phyloP scores from a whole-genome alignment of 352 stramenopile genomes.

The Phytopythium boreale region DNA sequence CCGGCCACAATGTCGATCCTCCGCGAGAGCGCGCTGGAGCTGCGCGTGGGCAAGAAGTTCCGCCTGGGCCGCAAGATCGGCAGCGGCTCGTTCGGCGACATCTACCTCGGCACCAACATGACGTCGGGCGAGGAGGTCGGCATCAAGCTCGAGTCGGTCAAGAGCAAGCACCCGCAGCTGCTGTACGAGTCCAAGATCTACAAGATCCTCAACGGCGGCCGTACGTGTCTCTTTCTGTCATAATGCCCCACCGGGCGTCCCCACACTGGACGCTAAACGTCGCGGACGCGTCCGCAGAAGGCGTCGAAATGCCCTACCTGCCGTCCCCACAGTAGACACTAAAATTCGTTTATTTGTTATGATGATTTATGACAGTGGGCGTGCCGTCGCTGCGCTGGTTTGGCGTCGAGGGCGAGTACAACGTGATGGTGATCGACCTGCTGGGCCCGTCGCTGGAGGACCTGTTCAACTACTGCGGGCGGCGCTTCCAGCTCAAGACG shows the following conservation, averaged over 20 bases:
- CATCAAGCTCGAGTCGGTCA: constrained; percentile 99
- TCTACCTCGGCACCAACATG: constrained; percentile 99
- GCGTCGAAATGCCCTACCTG: background rate
- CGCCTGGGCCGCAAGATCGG: constrained; percentile 99
- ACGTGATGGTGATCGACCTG: constrained; percentile 99
- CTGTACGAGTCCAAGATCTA: constrained; percentile 99
- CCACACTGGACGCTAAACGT: too few species aligned
- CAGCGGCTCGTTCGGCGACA: constrained; percentile 99
- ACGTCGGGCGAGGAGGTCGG: constrained; percentile 98
- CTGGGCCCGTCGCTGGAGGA: constrained; percentile 94
- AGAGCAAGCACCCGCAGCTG: constrained; percentile 97
- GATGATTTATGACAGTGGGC: constrained; percentile 77
- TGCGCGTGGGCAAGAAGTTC: constrained; percentile 99
- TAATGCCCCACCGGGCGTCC: background rate
- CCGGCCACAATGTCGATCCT: background rate
- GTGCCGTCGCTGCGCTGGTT: constrained; percentile 99
- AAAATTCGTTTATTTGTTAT: constrained; percentile 9
- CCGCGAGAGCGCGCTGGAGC: constrained; percentile 77
- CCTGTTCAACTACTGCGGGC: constrained; percentile 88
- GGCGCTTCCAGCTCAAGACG: constrained; percentile 93
- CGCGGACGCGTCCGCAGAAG: background rate
- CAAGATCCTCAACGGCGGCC: constrained; percentile 98
- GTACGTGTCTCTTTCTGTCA: constrained; percentile 64
- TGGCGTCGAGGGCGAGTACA: constrained; percentile 99
- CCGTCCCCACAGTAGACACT: background rate